Base-by-base conservation (phyloP, 306 rosid genomes). In the Prosopis cineraria region DNA sequence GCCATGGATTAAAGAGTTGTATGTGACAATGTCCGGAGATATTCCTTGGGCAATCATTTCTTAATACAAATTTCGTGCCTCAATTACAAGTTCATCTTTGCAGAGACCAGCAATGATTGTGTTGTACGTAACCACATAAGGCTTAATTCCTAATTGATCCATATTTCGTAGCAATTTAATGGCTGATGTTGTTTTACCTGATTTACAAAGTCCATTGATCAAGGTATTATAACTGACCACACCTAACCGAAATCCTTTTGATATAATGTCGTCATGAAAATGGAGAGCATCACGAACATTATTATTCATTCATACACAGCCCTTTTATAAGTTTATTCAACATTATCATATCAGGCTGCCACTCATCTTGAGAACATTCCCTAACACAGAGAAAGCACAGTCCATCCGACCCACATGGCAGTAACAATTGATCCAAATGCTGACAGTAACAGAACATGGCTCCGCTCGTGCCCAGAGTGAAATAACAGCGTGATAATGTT, bases 41-140 rank as follows among this genome's bases (percentile, higher is more conserved):
- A 68, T 43, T n/a, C 77, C 77, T 22, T 1, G 44, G 3, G 17
- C 16, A 5, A 16, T 59, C 80, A 81, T 81, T 58, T 66, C 65
- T 0, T 13, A 31, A 10, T 68, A 45, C 25, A 74, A 34, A 9
- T 65, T 41, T 17, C 45, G 30, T 3, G 84, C 84, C 31, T 58
- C 80, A 22, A 11, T 7, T 14, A 68, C 39, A 10, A 30, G 20
- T 25, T 65, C 69, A 24, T 22, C 66, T 50, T 75, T 81, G 25
- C 77, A 81, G 33, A 74, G 72, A 19, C 76, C 16, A 6, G 74
- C 72, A 4, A 81, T 40, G 13, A 74, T 37, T 0, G 33, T 53
- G 41, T 6, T 67, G 48, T 36, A 37, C 14, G 6, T 67, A 11
- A 67, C 72, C 39, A 67, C 33, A 1, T 39, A 3, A 39, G 72